Evolutionary conservation across 108 stramenopile species (phyloP).

Genomic region (Skeletonema potamos): DNA sequence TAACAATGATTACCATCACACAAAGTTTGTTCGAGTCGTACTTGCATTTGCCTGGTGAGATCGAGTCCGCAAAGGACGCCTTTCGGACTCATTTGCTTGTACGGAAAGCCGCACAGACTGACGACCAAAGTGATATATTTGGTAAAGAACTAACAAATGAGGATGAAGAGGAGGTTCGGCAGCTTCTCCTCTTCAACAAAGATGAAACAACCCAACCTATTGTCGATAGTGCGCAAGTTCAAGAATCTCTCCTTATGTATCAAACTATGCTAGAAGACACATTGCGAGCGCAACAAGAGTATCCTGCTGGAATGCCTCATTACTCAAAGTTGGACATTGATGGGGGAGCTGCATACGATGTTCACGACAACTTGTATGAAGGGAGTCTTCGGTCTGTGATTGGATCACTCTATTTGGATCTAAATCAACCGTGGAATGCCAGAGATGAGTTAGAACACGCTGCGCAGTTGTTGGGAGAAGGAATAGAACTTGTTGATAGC

Average conservation of each 20-base stretch:
- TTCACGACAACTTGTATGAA: conserved; percentile 8
- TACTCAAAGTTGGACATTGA: not conserved
- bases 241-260: not conserved
- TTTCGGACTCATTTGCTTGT: conserved; percentile 1
- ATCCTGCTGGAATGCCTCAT: not conserved
- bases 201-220: not conserved
- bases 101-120: not conserved
- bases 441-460: conserved; percentile 2
- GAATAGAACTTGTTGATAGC: not conserved
- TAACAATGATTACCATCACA: not conserved
- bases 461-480: not conserved
- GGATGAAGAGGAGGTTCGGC: not conserved
- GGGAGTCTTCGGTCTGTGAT: conserved; percentile 11
- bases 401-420: not conserved
- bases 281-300: not conserved
- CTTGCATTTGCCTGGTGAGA: not conserved
- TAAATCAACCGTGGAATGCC: conserved; percentile 1
- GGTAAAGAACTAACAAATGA: not conserved
- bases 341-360: not conserved
- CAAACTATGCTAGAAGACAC: conserved; percentile 10
- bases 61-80: not conserved
- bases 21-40: not conserved
- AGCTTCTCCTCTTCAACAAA: not conserved
- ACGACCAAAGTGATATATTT: not conserved
- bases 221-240: not conserved